Conservation (phyloP, 2,329 filamentous ascomycete species). For the Cercospora citrullina region DNA sequence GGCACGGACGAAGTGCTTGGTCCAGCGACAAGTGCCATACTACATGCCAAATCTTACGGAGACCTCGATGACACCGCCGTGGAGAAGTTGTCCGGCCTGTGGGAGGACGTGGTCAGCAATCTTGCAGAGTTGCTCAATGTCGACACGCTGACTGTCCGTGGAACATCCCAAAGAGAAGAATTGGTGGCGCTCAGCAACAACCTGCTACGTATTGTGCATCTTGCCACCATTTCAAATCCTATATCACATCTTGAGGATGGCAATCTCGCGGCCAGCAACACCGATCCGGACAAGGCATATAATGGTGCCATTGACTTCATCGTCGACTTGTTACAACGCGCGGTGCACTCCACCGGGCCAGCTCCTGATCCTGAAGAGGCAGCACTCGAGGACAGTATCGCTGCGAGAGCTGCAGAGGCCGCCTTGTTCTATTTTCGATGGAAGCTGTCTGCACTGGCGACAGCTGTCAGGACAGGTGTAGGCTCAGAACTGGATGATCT, state of each 20-base stretch:
- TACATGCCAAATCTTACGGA: slow-evolving; percentile 82
- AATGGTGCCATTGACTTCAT: slow-evolving; percentile 64
- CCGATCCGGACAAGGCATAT: slow-evolving; percentile 27
- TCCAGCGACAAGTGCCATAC: slow-evolving; percentile 77
- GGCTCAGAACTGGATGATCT: slow-evolving; percentile 60
- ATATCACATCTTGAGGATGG: slow-evolving; percentile 67
- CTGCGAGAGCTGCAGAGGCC: slow-evolving; percentile 72
- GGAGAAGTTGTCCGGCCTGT: slow-evolving; percentile 74
- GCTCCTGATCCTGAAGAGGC: slow-evolving; percentile 65
- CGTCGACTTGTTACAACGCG: slow-evolving; percentile 70
- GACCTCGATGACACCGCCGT: slow-evolving; percentile 86
- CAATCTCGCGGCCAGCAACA: slow-evolving; percentile 45
- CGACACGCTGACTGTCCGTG: slow-evolving; percentile 69
- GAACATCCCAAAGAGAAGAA: slow-evolving; percentile 58
- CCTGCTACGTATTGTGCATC: slow-evolving; percentile 35
- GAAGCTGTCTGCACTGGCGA: slow-evolving; percentile 51
- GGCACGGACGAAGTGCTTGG: slow-evolving; percentile 80
- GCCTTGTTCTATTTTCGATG: slow-evolving; percentile 93
- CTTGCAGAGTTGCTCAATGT: slow-evolving; percentile 68
- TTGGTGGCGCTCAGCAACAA: slow-evolving; percentile 38
- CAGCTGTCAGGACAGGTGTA: slow-evolving; percentile 50
- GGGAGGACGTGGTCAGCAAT: slow-evolving; percentile 78
- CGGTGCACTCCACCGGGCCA: slow-evolving; percentile 63
- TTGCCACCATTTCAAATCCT: slow-evolving; percentile 61
- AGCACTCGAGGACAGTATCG: slow-evolving; percentile 75